Base-by-base conservation (phyloP, 164 flowering plant species). In the Malania oleifera region DNA sequence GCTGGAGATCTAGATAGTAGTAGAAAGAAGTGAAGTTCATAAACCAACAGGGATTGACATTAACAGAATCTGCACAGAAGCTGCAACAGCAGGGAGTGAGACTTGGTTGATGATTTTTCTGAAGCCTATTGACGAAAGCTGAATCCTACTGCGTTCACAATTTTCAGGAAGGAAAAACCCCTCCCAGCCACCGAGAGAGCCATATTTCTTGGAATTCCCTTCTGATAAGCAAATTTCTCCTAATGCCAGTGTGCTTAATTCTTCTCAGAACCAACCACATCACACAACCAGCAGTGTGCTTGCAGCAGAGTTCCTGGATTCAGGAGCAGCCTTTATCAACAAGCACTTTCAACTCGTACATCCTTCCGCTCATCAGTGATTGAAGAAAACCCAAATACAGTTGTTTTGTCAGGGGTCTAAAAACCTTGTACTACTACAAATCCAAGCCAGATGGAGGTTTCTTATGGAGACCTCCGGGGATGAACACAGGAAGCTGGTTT, bases 401-500 rank as follows among this genome's bases (percentile, higher is more conserved):
- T 4, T 6, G 34, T 38, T 44, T 17, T 5, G 26, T 40, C 50
- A 19, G 18, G 24, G 13, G 41, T 39, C 23, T 18, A n/a, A 28
- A 25, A 28, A 14, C 20, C 15, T 28, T 40, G 4, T 31, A 40
- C 60, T 74, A 71, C 57, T 66, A 70, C 0, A 45, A 57, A 54
- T 70, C 64, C 10, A 77, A 66, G 25, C 71, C 68, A 7, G 72
- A 63, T 19, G 70, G 65, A 61, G 58, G 64, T 44, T 67, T 72
- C 37, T 66, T 54, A 15, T 65, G 75, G 24, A 63, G 61, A 39
- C 78, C 78, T 17, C 86, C 78, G 5, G 96, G 96, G 27, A 72
- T 50, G 62, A 92, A 89, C 34, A 89, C 80, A 0, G 95, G 98
- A 43, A 92, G 83, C 78, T 89, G 98, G 60, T 80, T 80, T 10